These are phyloP conservation scores for Trypanosoma congolense DNA, from an alignment of 208 protist species.

Conservation along the genomic window DNA sequence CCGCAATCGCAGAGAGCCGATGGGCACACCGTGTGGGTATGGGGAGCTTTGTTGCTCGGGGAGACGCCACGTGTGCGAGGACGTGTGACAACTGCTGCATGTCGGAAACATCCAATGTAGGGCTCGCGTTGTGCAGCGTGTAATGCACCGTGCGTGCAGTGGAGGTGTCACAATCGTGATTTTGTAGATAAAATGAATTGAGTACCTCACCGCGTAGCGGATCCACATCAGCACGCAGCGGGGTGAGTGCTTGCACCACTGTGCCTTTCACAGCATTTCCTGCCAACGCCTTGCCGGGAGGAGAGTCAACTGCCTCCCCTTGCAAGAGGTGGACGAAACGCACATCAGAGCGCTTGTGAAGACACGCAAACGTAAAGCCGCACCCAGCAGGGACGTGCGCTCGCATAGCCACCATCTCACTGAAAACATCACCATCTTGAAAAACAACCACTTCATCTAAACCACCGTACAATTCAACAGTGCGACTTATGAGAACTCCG, in stretches of 20 bases:
- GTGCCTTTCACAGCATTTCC: slow-evolving; percentile 76
- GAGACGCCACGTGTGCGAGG: slow-evolving; percentile 61
- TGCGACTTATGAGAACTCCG: slow-evolving; percentile 28
- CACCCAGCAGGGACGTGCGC: slow-evolving; percentile 44
- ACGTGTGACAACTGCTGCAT: slow-evolving; percentile 70
- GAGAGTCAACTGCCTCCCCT: neutral
- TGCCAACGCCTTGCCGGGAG: neutral
- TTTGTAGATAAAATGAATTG: slow-evolving; percentile 81
- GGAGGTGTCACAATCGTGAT: slow-evolving; percentile 82
- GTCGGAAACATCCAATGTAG: slow-evolving; percentile 59
- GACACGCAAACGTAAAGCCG: slow-evolving; percentile 86
- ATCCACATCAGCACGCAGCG: slow-evolving; percentile 28
- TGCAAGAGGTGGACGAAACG: slow-evolving; percentile 60
- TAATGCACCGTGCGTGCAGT: slow-evolving; percentile 83
- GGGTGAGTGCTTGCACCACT: slow-evolving; percentile 63
- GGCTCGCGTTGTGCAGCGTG: slow-evolving; percentile 71
- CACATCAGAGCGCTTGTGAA: slow-evolving; percentile 88
- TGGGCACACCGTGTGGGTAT: slow-evolving; percentile 85
- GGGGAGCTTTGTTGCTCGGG: slow-evolving; percentile 87
- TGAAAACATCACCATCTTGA: slow-evolving; percentile 85
- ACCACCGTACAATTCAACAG: slow-evolving; percentile 39
- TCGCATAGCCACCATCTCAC: slow-evolving; percentile 59
- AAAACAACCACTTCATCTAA: slow-evolving; percentile 87
- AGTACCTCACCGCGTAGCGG: slow-evolving; percentile 23
- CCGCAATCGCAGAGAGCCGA: slow-evolving; percentile 60